Conservation (phyloP, 805 yeast species). For the Diddensiella transvaalensis region DNA sequence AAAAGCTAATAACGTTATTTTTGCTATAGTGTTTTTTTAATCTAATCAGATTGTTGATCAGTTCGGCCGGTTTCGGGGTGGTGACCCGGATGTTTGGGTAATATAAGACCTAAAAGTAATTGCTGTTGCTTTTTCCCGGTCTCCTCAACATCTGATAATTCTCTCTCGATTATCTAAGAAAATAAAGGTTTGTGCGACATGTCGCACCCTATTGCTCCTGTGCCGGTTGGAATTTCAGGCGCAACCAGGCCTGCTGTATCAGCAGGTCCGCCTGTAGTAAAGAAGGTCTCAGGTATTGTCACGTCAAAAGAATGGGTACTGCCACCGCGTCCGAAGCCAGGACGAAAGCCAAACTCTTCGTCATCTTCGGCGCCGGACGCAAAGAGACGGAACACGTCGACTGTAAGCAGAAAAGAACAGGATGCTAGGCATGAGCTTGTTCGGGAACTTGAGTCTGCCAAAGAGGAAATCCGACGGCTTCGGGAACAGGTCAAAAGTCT, state of each 20-base stretch:
- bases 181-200: too few relatives aligned
- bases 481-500: slow-evolving; percentile 7
- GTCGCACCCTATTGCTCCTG: slow-evolving; percentile 2
- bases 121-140: too few relatives aligned
- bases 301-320: slow-evolving; percentile 69
- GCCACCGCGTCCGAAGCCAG: slow-evolving; percentile 74
- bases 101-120: too few relatives aligned
- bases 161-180: too few relatives aligned
- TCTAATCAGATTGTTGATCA: too few relatives aligned
- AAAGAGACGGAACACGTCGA: not conserved
- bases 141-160: too few relatives aligned
- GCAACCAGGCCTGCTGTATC: too few relatives aligned
- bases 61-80: too few relatives aligned
- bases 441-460: not conserved
- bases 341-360: slow-evolving; percentile 28
- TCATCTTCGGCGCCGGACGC: not conserved
- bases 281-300: slow-evolving; percentile 7
- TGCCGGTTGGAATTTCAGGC: too few relatives aligned
- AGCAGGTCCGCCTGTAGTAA: slow-evolving; percentile 7
- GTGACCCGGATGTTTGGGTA: too few relatives aligned
- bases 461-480: slow-evolving; percentile 2
- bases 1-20: too few relatives aligned
- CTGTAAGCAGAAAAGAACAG: not conserved
- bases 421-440: not conserved
- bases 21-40: too few relatives aligned